Evolutionary conservation across 257 asterid species (phyloP).

Genomic region (Plantago ovata): DNA sequence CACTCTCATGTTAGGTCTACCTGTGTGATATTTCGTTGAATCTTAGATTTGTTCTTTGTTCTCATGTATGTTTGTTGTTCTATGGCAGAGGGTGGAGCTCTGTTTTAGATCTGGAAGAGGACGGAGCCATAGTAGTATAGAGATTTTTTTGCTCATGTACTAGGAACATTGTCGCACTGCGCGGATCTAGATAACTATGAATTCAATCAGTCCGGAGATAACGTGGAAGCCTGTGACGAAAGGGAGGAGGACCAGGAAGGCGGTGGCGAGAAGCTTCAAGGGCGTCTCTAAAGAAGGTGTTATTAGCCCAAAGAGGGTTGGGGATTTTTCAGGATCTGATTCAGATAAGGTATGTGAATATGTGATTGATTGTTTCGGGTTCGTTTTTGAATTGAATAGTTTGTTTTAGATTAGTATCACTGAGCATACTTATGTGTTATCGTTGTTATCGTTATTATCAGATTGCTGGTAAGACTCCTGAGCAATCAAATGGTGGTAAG

Average conservation of each 20-base stretch:
- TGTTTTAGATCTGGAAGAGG: too few relatives aligned
- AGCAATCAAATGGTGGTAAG: slow-evolving; percentile 38
- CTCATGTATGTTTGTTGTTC: neutral
- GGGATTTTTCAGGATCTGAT: slow-evolving; percentile 65
- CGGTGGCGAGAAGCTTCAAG: slow-evolving; percentile 49
- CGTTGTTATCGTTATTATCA: slow-evolving; percentile 37
- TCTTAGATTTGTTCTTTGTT: slow-evolving; percentile 2
- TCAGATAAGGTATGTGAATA: slow-evolving; percentile 55
- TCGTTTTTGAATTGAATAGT: neutral
- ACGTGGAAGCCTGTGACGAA: slow-evolving; percentile 69
- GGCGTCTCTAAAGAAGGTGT: slow-evolving; percentile 31
- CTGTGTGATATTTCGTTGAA: slow-evolving; percentile 12
- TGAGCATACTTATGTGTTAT: neutral
- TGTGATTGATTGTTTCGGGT: neutral
- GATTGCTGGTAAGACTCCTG: slow-evolving; percentile 37
- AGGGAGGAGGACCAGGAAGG: slow-evolving; percentile 66
- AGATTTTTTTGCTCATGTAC: slow-evolving; percentile 31
- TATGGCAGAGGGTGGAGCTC: slow-evolving; percentile 26
- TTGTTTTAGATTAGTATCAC: neutral
- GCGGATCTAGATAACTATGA: slow-evolving; percentile 51
- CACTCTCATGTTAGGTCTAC: slow-evolving; percentile 15
- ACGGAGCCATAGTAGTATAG: neutral
- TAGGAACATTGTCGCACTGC: slow-evolving; percentile 38
- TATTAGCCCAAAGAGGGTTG: slow-evolving; percentile 66
- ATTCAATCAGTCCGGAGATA: slow-evolving; percentile 40